phyloP scores from a whole-genome alignment of 2,329 filamentous ascomycete genomes.

The Aspergillus pseudoglaucus region DNA sequence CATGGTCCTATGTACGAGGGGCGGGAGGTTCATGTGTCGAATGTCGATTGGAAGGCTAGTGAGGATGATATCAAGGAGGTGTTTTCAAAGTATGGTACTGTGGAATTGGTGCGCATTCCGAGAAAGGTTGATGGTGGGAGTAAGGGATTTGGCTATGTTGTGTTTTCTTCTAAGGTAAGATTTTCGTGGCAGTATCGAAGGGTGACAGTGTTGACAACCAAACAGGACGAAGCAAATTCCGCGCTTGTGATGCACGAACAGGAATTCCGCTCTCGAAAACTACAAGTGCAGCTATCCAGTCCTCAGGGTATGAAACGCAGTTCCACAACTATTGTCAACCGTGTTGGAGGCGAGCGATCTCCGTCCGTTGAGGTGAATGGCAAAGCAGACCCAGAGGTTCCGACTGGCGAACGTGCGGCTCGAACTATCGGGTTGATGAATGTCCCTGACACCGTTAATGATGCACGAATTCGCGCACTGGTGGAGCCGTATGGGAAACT shows the following conservation, averaged over 20 bases:
- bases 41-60: constrained; percentile 55
- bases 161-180: constrained; percentile 59
- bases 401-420: constrained; percentile 44
- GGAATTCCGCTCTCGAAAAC: constrained; percentile 60
- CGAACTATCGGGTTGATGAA: constrained; percentile 78
- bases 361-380: constrained; percentile 32
- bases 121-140: constrained; percentile 61
- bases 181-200: not conserved
- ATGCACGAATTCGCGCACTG: constrained; percentile 68
- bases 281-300: constrained; percentile 56
- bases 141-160: constrained; percentile 74
- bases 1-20: constrained; percentile 78
- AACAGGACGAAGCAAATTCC: constrained; percentile 57
- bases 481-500: constrained; percentile 65
- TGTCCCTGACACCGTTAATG: constrained; percentile 86
- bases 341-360: constrained; percentile 28
- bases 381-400: constrained; percentile 33
- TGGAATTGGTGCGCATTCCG: constrained; percentile 67
- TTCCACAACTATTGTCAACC: constrained; percentile 40
- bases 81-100: constrained; percentile 68
- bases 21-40: constrained; percentile 73
- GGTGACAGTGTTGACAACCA: constrained; percentile 7
- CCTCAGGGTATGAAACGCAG: constrained; percentile 39
- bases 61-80: constrained; percentile 64
- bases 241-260: constrained; percentile 64